Evolutionary conservation across 2,329 filamentous ascomycete species (phyloP), one percentile per base, ranked within the genome.

Genomic region (Fusarium duplospermum): DNA sequence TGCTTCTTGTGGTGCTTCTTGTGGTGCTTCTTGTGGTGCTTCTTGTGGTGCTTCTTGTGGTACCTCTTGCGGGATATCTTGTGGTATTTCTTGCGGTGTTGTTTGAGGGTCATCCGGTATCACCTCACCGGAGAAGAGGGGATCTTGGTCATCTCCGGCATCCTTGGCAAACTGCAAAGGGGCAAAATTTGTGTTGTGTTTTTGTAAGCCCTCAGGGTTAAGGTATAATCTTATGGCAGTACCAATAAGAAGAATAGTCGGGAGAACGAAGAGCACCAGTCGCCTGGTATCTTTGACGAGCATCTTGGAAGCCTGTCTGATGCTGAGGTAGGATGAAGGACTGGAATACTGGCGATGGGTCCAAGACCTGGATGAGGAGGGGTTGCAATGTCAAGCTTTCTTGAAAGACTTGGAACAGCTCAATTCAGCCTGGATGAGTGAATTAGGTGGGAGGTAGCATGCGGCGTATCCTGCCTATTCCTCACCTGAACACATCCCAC

Each of bases 201-300:
- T 22, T 29, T 60, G 62, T 4, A 70, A 35, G 1, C 58, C 57
- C 11, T 58, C 57, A 8, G 70, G 67, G 24, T 71, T 54, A 13
- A 61, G 57, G 42, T 76, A 79, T 16, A 78, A 67, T 13, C 62
- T 69, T 5, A 80, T 47, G 11, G 66, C 77, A 56, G 83, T 64
- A 20, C 81, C 75, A n/a, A 81, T 22, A n/a, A 84, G 58, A 2
- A 81, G 52, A 14, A 81, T n/a, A 0, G 80, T 36, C 5, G 80
- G 80, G 16, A 77, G 77, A 5, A 81, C 27, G 8, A 82, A 61
- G 24, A 84, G 67, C n/a, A 74, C 69, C 24, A 82, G 62, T 4
- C 81, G 80, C 71, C 76, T 79, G 27, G 80, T 66, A 60, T 83
- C 81, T 57, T 78, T 76, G 27, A 80, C 74, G 36, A 83, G 65